Conservation (phyloP, 768 basidiomycete species). For the Cyclocybe cylindracea region DNA sequence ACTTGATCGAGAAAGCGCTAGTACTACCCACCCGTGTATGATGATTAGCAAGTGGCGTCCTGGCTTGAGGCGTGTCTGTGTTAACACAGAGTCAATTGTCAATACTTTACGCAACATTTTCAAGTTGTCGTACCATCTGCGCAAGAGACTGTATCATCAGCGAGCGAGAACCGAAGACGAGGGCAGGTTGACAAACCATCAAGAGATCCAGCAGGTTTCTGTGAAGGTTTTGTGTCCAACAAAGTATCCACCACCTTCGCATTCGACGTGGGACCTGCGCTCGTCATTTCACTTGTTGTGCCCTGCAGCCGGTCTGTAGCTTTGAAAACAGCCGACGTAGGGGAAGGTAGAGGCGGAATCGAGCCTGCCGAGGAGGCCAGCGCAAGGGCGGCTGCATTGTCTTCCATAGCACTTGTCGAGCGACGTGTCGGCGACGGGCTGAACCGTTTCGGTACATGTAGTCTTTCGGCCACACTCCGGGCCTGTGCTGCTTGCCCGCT, state of each 20-base stretch:
- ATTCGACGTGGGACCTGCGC: neutral
- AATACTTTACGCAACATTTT: neutral
- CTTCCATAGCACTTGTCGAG: constrained; percentile 19
- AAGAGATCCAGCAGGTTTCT: neutral
- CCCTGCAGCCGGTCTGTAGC: constrained; percentile 6
- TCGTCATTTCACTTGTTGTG: neutral
- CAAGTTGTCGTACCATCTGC: constrained; percentile 12
- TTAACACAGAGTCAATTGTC: neutral
- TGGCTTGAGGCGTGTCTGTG: constrained; percentile 10
- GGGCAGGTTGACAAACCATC: neutral
- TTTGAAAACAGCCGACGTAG: constrained; percentile 9
- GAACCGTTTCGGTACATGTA: constrained; percentile 39
- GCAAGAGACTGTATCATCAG: neutral
- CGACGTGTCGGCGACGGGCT: constrained; percentile 30
- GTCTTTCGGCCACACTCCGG: constrained; percentile 44
- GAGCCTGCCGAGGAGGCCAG: constrained; percentile 20
- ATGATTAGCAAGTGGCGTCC: constrained; percentile 1
- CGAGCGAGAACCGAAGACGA: neutral
- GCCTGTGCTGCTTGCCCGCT: constrained; percentile 42
- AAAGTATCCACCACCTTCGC: neutral
- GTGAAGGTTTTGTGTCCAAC: neutral
- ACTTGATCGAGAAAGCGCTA: too few relatives aligned
- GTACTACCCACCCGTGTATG: neutral
- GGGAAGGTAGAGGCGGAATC: constrained; percentile 8
- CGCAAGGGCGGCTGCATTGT: constrained; percentile 24